Evolutionary conservation across 495 filamentous ascomycete species (phyloP), one percentile per base, ranked within the genome.

Genomic region (Lasiosphaeriaceae sp.): DNA sequence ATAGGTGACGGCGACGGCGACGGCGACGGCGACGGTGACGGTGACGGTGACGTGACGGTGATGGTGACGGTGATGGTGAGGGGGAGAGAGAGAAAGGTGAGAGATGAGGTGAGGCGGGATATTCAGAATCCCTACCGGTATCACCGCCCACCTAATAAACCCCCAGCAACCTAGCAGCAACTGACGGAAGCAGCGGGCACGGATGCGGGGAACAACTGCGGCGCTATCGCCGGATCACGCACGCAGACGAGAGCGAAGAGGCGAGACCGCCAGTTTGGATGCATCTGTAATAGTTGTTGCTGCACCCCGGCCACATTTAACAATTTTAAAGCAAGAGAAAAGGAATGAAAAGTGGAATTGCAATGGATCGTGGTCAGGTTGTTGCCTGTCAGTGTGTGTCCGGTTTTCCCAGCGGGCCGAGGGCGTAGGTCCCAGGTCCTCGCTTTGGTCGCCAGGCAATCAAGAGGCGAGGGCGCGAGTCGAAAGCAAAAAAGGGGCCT

Each of bases 191-290:
- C 26, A 9, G 39, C 14, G 3, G 12, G 39, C 14, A 12, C n/a
- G 39, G 39, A 43, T 43, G 39, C 39, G 39, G 61, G 50, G 54
- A 45, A 52, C 16, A 39, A 17, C 35, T 12, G 14, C 50, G 58
- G 55, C 56, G 64, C 56, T 62, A 56, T 56, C 65, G 61, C 64
- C 57, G 61, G 64, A 63, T 57, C 60, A 67, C 47, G 57, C 64
- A 60, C 59, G 57, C 39, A 43, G 4, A 31, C 26, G 63, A 61
- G 61, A 59, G 57, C 57, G 62, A 54, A 56, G 44, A 57, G 54
- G 57, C 48, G 66, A 63, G 56, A 65, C 56, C 57, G 57, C 66
- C 65, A 65, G 60, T 56, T 55, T 48, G 57, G 54, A 57, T 53
- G 61, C 62, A 66, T 60, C 39, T 39, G 60, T 45, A 22, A 46